These are phyloP conservation scores for Gaultheria prostrata DNA, from an alignment of 148 eudicot genomes.

Conservation along the genomic window DNA sequence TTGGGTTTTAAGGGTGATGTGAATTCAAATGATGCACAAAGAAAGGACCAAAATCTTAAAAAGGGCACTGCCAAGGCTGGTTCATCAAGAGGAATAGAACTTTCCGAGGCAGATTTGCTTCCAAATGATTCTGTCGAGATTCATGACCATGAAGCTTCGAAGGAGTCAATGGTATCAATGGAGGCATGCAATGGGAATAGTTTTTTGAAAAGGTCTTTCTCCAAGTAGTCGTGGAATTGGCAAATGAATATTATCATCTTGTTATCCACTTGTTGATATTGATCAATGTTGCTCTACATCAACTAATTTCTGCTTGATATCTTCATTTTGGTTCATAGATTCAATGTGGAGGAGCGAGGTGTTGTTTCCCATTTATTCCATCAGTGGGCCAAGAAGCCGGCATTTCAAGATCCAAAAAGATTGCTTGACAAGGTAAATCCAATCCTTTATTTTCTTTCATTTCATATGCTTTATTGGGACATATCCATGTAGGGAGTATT, in stretches of 20 bases:
- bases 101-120: constrained; percentile 20
- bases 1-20: constrained; percentile 30
- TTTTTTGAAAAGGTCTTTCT: constrained; percentile 63
- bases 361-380: constrained; percentile 78
- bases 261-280: constrained; percentile 9
- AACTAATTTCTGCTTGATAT: constrained; percentile 9
- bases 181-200: constrained; percentile 47
- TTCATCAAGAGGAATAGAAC: constrained; percentile 16
- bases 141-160: constrained; percentile 31
- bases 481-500: not conserved
- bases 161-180: constrained; percentile 30
- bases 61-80: constrained; percentile 16
- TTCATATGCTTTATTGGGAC: not conserved
- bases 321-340: constrained; percentile 39
- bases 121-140: constrained; percentile 26
- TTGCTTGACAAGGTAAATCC: constrained; percentile 74
- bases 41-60: constrained; percentile 18
- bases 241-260: not conserved
- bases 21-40: constrained; percentile 19
- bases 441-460: constrained; percentile 6
- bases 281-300: not conserved
- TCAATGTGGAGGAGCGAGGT: constrained; percentile 64
- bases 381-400: constrained; percentile 95
- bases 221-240: not conserved
- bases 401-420: constrained; percentile 84